These are phyloP conservation scores for Phytophthora hybrid DNA, from an alignment of 352 stramenopile genomes.

Conservation along the genomic window DNA sequence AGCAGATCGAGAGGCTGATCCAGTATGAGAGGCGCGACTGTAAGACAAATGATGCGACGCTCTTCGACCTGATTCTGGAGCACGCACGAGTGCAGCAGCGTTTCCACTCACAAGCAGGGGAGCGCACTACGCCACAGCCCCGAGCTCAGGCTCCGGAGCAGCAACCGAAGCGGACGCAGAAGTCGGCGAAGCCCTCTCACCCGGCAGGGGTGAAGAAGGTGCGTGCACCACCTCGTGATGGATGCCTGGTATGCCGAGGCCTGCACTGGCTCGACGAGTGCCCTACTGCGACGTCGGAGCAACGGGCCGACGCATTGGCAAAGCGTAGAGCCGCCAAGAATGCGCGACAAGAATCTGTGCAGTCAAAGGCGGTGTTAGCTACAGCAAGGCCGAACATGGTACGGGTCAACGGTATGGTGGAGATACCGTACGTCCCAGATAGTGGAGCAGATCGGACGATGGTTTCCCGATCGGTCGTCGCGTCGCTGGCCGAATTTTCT, in stretches of 20 bases:
- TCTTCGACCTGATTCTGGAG: slow-evolving; percentile 8
- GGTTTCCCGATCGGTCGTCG: background rate
- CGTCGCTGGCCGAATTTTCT: slow-evolving; percentile 1
- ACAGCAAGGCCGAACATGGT: background rate
- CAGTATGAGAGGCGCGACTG: slow-evolving; percentile 14
- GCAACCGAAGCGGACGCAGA: background rate
- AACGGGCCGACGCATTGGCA: background rate
- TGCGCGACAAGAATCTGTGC: background rate
- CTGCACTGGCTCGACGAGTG: slow-evolving; percentile 9
- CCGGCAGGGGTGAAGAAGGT: background rate
- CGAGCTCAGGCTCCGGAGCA: background rate
- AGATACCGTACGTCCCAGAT: background rate
- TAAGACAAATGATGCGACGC: slow-evolving; percentile 8
- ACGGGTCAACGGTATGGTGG: background rate
- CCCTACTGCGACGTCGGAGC: slow-evolving; percentile 1
- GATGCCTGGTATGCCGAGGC: slow-evolving; percentile 2
- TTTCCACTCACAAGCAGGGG: background rate
- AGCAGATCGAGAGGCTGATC: slow-evolving; percentile 2
- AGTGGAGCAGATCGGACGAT: slow-evolving; percentile 3
- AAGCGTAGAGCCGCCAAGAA: background rate
- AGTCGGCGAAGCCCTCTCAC: background rate
- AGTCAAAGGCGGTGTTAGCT: slow-evolving; percentile 3
- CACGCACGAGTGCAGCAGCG: background rate
- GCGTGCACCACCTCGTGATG: background rate
- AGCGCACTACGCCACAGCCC: background rate